A percentile compares a stretch with the other conserved stretches of the same genome.
phyloP scores from a whole-genome alignment of 257 asterid genomes.

The Craterostigma plantagineum region DNA sequence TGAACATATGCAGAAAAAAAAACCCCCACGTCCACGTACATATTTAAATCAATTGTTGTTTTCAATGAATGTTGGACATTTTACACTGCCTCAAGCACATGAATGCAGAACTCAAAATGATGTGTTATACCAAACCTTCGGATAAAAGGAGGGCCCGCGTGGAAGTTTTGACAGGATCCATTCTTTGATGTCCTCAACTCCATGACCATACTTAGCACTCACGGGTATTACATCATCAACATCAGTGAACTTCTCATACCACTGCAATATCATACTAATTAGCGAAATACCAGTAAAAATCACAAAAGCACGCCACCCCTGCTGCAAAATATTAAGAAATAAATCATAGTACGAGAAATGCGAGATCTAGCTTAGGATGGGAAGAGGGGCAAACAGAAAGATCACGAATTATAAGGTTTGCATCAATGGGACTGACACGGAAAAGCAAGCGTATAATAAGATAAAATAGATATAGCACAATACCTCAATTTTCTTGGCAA shows the following conservation, averaged over 20 bases:
- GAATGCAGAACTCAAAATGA: too few species aligned
- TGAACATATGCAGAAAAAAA: neutral
- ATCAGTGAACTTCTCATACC: constrained; percentile 82
- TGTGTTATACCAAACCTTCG: constrained; percentile 36
- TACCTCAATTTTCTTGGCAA: constrained; percentile 89
- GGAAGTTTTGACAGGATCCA: constrained; percentile 96
- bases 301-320: too few species aligned
- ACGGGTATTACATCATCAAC: constrained; percentile 97
- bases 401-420: neutral
- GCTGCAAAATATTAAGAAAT: too few species aligned
- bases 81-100: too few species aligned
- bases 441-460: neutral
- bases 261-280: constrained; percentile 22
- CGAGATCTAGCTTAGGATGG: neutral
- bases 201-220: constrained; percentile 94
- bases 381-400: neutral
- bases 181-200: constrained; percentile 85
- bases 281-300: neutral
- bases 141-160: constrained; percentile 71
- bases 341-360: too few species aligned
- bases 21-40: too few species aligned
- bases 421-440: neutral
- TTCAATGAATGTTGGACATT: too few species aligned
- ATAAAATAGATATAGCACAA: neutral
- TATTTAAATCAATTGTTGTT: too few species aligned